These are phyloP conservation scores for Alectoria sarmentosa DNA, from an alignment of 495 filamentous ascomycete genomes.

Conservation along the genomic window DNA sequence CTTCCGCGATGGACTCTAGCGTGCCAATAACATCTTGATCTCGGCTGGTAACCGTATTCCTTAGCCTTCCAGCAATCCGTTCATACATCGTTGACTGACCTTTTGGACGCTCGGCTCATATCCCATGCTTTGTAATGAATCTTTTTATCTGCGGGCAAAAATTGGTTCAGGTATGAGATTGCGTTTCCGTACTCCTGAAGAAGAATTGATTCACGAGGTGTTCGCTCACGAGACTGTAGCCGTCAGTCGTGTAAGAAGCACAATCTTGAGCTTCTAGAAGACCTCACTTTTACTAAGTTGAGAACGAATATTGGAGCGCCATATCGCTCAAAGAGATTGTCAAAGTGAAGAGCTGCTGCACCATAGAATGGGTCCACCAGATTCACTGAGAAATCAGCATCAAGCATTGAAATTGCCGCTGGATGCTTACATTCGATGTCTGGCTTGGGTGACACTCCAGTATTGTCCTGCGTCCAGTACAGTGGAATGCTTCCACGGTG, in stretches of 20 bases:
- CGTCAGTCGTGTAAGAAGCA: neutral
- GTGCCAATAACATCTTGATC: conserved; percentile 93
- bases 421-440: conserved; percentile 59
- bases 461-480: conserved; percentile 96
- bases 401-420: conserved; percentile 12
- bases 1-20: conserved; percentile 80
- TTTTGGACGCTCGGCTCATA: conserved; percentile 94
- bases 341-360: conserved; percentile 94
- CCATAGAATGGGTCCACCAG: conserved; percentile 93
- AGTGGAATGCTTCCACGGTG: conserved; percentile 95
- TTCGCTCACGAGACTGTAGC: conserved; percentile 60
- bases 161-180: conserved; percentile 91
- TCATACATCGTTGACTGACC: conserved; percentile 17
- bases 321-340: conserved; percentile 91
- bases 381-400: conserved; percentile 48
- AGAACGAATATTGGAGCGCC: conserved; percentile 84
- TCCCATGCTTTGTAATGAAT: conserved; percentile 94
- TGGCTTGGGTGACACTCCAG: conserved; percentile 90
- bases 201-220: conserved; percentile 87
- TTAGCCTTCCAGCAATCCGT: conserved; percentile 1
- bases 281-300: conserved; percentile 74
- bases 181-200: conserved; percentile 82
- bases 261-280: neutral
- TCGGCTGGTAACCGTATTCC: conserved; percentile 41
- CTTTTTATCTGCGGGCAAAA: conserved; percentile 73